Evolutionary conservation across 1,139 yeast species (phyloP).

Genomic region (Debaryomycetaceae sp.): DNA sequence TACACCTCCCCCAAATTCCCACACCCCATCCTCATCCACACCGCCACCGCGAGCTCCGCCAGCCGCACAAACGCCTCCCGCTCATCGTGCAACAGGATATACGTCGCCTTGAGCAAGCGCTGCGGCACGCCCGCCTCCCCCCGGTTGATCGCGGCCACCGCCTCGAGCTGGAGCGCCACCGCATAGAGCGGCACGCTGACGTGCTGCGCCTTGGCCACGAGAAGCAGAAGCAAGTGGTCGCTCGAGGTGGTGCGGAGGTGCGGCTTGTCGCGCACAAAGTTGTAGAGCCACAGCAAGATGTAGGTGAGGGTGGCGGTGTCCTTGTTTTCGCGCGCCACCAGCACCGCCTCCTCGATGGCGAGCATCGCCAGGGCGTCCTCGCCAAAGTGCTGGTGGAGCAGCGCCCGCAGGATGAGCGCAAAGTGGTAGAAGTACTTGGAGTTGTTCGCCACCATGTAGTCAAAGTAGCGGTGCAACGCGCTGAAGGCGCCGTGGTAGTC

Average conservation of each 20-base stretch:
- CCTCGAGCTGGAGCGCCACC: conserved; percentile 57
- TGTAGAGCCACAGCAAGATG: conserved; percentile 75
- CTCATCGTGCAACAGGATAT: conserved; percentile 44
- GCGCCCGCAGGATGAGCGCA: conserved; percentile 75
- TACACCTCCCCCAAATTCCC: conserved; percentile 42
- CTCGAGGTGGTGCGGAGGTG: conserved; percentile 40
- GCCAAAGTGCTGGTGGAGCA: conserved; percentile 72
- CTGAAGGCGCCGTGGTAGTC: conserved; percentile 75
- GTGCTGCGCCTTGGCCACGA: conserved; percentile 53
- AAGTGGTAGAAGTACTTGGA: conserved; percentile 71
- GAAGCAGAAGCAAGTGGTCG: conserved; percentile 57
- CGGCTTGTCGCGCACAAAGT: conserved; percentile 67
- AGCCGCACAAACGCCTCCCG: conserved; percentile 39
- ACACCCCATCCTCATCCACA: conserved; percentile 53
- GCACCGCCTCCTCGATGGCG: conserved; percentile 82
- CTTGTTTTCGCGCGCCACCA: conserved; percentile 82
- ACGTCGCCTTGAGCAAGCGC: conserved; percentile 48
- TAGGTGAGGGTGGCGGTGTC: conserved; percentile 72
- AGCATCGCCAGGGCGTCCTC: conserved; percentile 71
- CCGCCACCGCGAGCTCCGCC: conserved; percentile 40
- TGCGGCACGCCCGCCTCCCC: conserved; percentile 41
- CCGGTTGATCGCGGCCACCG: conserved; percentile 45
- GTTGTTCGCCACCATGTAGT: conserved; percentile 72
- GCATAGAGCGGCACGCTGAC: conserved; percentile 54
- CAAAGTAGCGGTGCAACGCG: conserved; percentile 76